Evolutionary conservation across 495 filamentous ascomycete species (phyloP).

Genomic region (Talaromyces nanjingensis): DNA sequence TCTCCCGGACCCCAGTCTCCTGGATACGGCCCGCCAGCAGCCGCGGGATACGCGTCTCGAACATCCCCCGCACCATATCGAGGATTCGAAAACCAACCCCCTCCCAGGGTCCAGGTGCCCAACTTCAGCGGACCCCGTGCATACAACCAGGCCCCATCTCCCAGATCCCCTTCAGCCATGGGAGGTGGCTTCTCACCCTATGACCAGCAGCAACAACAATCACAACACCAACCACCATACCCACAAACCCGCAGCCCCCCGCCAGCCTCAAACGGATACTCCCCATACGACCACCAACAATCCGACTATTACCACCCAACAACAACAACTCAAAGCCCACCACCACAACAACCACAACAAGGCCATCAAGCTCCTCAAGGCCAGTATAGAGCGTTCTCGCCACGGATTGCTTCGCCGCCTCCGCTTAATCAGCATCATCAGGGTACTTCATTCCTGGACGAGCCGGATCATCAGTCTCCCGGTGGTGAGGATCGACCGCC

Average conservation of each 20-base stretch:
- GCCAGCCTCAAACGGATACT: constrained; percentile 1
- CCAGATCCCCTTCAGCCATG: constrained; percentile 1
- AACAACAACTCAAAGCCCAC: background rate
- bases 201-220: background rate
- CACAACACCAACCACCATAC: background rate
- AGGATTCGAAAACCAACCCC: constrained; percentile 7
- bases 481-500: constrained; percentile 29
- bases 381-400: constrained; percentile 17
- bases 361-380: background rate
- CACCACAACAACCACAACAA: constrained; percentile 6
- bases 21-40: constrained; percentile 13
- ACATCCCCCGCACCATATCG: constrained; percentile 4
- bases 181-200: constrained; percentile 1
- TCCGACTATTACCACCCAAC: background rate
- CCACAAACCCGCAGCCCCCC: constrained; percentile 2
- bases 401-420: constrained; percentile 20
- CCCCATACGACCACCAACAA: constrained; percentile 4
- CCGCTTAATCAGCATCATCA: constrained; percentile 15
- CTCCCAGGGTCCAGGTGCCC: background rate
- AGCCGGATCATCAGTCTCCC: constrained; percentile 16
- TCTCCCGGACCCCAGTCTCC: constrained; percentile 7
- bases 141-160: constrained; percentile 4
- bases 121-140: constrained; percentile 5
- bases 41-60: constrained; percentile 23
- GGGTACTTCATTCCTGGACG: constrained; percentile 25